Conservation (phyloP, 2,329 filamentous ascomycete species). For the Colletotrichum abscissum region DNA sequence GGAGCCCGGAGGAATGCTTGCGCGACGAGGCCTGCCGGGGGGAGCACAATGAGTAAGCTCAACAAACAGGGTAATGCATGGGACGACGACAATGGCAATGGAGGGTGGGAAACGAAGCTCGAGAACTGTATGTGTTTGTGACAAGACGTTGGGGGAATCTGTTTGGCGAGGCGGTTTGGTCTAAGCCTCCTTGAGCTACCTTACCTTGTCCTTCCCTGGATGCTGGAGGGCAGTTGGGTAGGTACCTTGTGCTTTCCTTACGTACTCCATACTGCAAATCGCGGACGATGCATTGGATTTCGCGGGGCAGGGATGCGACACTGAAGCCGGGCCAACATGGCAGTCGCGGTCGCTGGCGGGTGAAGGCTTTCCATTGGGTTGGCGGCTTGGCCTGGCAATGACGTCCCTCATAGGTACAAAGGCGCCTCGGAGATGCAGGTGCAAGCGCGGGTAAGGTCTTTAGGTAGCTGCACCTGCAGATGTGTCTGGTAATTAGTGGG, state of each 20-base stretch:
- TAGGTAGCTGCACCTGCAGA: not conserved
- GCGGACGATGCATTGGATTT: not conserved
- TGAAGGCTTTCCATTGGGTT: slow-evolving; percentile 23
- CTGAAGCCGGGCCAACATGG: slow-evolving; percentile 10
- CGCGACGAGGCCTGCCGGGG: slow-evolving; percentile 6
- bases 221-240: not conserved
- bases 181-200: slow-evolving; percentile 1
- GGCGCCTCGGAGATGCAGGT: not conserved
- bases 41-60: not conserved
- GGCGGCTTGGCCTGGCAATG: slow-evolving; percentile 23
- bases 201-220: not conserved
- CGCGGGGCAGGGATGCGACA: slow-evolving; percentile 15
- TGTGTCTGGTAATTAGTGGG: slow-evolving; percentile 7
- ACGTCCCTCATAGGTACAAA: slow-evolving; percentile 8
- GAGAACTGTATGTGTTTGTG: not conserved
- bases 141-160: slow-evolving; percentile 3
- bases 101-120: slow-evolving; percentile 4
- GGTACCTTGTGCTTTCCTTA: not conserved
- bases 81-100: slow-evolving; percentile 10
- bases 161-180: slow-evolving; percentile 3
- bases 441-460: not conserved
- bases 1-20: slow-evolving; percentile 22
- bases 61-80: slow-evolving; percentile 17
- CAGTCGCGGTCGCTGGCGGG: slow-evolving; percentile 1
- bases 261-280: not conserved